A percentile compares a stretch with the other conserved stretches of the same genome.
phyloP scores from a whole-genome alignment of 1,284 basidiomycete genomes.

The Naganishia cerealis region DNA sequence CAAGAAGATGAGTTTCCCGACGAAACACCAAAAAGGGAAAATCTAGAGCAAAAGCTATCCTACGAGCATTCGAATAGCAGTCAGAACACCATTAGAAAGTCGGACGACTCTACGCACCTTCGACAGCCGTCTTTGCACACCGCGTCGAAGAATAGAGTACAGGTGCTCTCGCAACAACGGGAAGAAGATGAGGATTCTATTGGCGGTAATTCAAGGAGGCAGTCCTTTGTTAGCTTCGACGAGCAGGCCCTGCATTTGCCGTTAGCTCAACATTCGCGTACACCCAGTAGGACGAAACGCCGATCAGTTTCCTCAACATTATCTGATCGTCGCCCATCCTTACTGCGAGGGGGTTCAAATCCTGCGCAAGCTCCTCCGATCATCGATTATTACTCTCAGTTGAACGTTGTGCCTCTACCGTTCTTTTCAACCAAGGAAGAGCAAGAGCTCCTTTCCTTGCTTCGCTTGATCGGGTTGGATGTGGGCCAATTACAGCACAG shows the following conservation, averaged over 20 bases:
- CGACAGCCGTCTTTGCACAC: constrained; percentile 33
- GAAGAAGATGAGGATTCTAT: constrained; percentile 44
- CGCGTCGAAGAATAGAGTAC: constrained; percentile 31
- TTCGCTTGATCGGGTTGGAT: constrained; percentile 81
- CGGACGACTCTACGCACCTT: constrained; percentile 31
- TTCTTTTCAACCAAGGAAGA: constrained; percentile 83
- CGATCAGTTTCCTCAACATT: constrained; percentile 82
- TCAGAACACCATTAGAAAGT: constrained; percentile 54
- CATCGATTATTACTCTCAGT: constrained; percentile 67
- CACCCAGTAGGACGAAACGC: constrained; percentile 89
- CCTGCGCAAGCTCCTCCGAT: constrained; percentile 47
- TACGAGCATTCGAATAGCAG: constrained; percentile 53
- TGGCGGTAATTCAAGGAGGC: constrained; percentile 26
- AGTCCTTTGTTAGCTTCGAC: constrained; percentile 37
- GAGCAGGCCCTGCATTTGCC: constrained; percentile 49
- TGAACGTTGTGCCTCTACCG: constrained; percentile 69
- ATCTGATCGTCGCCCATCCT: constrained; percentile 53
- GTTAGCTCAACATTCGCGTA: constrained; percentile 63
- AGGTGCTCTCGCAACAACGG: constrained; percentile 39
- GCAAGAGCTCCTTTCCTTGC: constrained; percentile 71
- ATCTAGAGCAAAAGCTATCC: constrained; percentile 34
- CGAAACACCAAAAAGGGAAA: constrained; percentile 20
- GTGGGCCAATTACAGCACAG: constrained; percentile 92
- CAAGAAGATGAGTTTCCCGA: constrained; percentile 20
- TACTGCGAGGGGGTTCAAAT: constrained; percentile 41